Base-by-base conservation (phyloP, 352 stramenopile species). In the Pythium plurisporium region DNA sequence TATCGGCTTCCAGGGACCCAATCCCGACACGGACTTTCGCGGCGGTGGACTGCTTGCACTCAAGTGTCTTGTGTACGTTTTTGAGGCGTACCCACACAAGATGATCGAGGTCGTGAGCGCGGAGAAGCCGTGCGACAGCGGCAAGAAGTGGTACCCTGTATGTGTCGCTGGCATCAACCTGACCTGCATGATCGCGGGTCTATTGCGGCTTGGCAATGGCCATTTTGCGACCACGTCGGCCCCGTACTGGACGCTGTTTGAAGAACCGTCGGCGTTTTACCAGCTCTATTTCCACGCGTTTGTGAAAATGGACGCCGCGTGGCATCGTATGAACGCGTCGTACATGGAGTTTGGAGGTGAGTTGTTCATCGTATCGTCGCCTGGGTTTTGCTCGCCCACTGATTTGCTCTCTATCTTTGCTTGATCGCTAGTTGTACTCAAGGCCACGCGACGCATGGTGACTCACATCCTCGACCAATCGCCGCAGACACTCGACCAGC, bases 281-380 rank as follows among this genome's bases (percentile, higher is more conserved):
- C 76, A 92, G 55, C 68, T 95, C 33, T 94, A 86, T 33, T 87
- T 63, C 22, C 51, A 61, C 45, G 79, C 77, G 26, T 86, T 94
- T 40, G 45, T 87, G 37, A 94, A 94, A 51, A 91, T 94, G 84
- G 74, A 94, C 62, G 79, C 73, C 3, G 79, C 76, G n/a, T 92
- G 80, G 82, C 73, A 87, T 33, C 73, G 77, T 19, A 76, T 87
- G 60, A 89, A 90, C 61, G 81, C 77, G 12, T 89, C 85, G 11
- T 89, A 89, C 56, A 94, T 94, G 85, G 80, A 94, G 59, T 94
- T 94, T 68, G 71, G 74, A 34, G 72, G 84, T 94, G 67, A n/a
- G 61, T 2, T n/a, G n/a, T n/a, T n/a, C n/a, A n/a, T n/a, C n/a
- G n/a, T n/a, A n/a, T n/a, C n/a, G n/a, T n/a, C n/a, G n/a, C n/a